These are phyloP conservation scores for Deakozyma indianensis DNA, from an alignment of 805 yeast genomes.

Conservation along the genomic window DNA sequence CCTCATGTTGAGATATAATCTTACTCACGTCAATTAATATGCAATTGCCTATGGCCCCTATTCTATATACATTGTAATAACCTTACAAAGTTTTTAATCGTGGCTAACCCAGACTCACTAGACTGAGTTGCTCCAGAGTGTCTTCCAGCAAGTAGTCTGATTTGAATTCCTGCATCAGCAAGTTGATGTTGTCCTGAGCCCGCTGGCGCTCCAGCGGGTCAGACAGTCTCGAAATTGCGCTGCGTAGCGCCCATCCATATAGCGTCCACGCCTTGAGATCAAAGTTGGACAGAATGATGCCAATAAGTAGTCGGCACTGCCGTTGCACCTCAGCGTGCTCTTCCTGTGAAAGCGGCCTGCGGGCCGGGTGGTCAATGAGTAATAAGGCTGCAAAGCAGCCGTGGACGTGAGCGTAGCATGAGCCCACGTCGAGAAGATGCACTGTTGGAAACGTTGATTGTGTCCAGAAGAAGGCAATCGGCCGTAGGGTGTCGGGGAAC, in stretches of 20 bases:
- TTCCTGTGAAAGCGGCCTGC: neutral
- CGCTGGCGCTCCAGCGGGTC: neutral
- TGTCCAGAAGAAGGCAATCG: neutral
- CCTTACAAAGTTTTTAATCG: too few species aligned
- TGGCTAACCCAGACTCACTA: too few species aligned
- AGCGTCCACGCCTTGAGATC: constrained; percentile 1
- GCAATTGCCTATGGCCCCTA: too few species aligned
- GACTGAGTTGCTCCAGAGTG: neutral
- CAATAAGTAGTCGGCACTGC: neutral
- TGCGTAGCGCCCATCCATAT: neutral
- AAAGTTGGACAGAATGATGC: constrained; percentile 1
- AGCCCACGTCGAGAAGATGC: neutral
- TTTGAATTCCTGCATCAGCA: neutral
- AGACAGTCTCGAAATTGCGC: neutral
- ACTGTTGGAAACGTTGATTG: neutral
- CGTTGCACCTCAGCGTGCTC: neutral
- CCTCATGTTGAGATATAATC: too few species aligned
- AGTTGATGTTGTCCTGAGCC: neutral
- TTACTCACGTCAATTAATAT: too few species aligned
- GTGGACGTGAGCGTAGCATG: neutral
- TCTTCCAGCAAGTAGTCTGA: neutral
- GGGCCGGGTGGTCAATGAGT: neutral
- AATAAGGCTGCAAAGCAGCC: neutral
- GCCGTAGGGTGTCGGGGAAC: constrained; percentile 1
- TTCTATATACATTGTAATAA: too few species aligned